Conservation (phyloP, 805 yeast species). For the Yamadazyma phyllophila region DNA sequence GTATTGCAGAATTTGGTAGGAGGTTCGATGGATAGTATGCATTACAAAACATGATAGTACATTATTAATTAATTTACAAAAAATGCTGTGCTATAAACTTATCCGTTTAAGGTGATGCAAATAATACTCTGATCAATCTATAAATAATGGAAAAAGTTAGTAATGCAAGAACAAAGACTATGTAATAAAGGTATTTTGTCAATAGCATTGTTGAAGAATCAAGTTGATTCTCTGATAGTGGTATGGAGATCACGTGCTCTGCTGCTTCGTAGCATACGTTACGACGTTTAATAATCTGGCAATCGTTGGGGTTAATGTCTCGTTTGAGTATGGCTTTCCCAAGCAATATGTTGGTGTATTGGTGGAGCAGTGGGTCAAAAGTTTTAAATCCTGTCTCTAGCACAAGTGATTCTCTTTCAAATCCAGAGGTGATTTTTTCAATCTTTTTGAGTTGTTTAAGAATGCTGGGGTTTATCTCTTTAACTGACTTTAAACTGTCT, state of each 20-base stretch:
- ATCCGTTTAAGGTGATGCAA: conserved; percentile 10
- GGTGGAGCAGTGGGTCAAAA: conserved; percentile 33
- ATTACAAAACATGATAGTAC: no score
- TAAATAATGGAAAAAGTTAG: conserved; percentile 25
- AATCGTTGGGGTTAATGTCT: conserved; percentile 25
- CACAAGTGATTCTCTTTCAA: conserved; percentile 32
- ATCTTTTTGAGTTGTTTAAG: conserved; percentile 31
- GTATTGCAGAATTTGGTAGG: no score
- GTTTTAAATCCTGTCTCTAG: conserved; percentile 28
- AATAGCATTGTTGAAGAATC: conserved; percentile 19
- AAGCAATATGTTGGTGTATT: conserved; percentile 35
- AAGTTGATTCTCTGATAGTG: conserved; percentile 33
- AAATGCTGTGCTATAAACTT: no score
- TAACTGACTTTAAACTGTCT: conserved; percentile 23
- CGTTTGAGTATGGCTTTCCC: conserved; percentile 42
- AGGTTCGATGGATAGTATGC: no score
- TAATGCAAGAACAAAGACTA: conserved; percentile 22
- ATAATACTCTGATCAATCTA: conserved; percentile 21
- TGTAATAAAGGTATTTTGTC: conserved; percentile 23
- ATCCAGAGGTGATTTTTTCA: conserved; percentile 38
- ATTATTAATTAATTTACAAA: no score
- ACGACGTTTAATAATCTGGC: conserved; percentile 35
- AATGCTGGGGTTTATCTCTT: conserved; percentile 20
- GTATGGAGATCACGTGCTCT: conserved; percentile 42
- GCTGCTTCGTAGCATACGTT: conserved; percentile 41